phyloP scores from a whole-genome alignment of 305 asterid species.

The Rubia peregrina region DNA sequence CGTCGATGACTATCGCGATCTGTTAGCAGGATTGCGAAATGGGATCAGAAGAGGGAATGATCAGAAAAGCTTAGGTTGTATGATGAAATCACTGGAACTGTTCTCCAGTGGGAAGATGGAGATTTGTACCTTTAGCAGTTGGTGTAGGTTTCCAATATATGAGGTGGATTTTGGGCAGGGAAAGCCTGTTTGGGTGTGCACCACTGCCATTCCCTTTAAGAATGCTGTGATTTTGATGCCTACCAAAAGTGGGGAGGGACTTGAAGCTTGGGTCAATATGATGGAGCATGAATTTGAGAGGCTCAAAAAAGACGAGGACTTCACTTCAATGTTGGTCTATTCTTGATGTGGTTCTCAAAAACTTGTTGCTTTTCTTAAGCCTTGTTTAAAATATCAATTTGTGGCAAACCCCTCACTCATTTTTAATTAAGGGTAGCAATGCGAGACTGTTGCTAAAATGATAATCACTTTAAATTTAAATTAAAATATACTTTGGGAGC shows the following conservation, averaged over 20 bases:
- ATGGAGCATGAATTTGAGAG: slow-evolving; percentile 18
- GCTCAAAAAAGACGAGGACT: not conserved
- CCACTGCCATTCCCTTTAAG: slow-evolving; percentile 16
- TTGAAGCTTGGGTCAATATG: slow-evolving; percentile 39
- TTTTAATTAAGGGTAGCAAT: too few species aligned
- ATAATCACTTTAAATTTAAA: too few species aligned
- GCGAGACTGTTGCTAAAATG: too few species aligned
- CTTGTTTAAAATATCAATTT: too few species aligned
- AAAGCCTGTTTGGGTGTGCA: slow-evolving; percentile 28
- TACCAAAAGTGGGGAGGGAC: slow-evolving; percentile 27
- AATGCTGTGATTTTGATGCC: slow-evolving; percentile 22
- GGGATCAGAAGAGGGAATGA: slow-evolving; percentile 11
- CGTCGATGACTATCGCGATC: not conserved
- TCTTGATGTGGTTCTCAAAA: not conserved
- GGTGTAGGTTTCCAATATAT: slow-evolving; percentile 31
- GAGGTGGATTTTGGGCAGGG: slow-evolving; percentile 41
- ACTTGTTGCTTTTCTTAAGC: too few species aligned
- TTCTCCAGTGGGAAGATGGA: slow-evolving; percentile 12
- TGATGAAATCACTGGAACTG: not conserved
- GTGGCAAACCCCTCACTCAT: too few species aligned
- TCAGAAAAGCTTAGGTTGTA: not conserved
- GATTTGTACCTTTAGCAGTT: slow-evolving; percentile 23
- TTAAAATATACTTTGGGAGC: too few species aligned
- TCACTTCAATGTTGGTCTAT: not conserved
- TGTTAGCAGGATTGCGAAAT: slow-evolving; percentile 8